These are phyloP conservation scores for Colletotrichum chlorophyti DNA, from an alignment of 2,329 filamentous ascomycete genomes.

Conservation along the genomic window DNA sequence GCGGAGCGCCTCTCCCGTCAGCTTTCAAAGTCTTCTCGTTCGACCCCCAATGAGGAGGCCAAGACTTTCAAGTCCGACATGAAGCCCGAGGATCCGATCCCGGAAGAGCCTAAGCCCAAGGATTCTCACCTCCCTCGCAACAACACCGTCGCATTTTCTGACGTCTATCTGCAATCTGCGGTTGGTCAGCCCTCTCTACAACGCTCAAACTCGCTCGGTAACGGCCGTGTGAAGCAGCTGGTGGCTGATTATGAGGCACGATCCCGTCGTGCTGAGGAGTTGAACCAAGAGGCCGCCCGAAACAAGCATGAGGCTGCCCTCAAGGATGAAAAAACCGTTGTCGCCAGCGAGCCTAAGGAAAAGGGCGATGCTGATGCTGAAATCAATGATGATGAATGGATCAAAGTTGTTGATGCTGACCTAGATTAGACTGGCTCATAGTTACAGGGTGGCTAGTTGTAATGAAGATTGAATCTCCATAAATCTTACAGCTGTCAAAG, in stretches of 20 bases:
- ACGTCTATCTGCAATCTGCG: not conserved
- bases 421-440: too few species aligned
- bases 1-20: not conserved
- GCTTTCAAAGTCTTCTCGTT: conserved; percentile 1
- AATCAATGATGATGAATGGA: too few species aligned
- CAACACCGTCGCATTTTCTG: not conserved
- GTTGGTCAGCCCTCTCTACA: not conserved
- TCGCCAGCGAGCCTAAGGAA: too few species aligned
- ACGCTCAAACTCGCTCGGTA: not conserved
- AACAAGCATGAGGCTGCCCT: not conserved
- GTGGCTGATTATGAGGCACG: conserved; percentile 13
- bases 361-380: too few species aligned
- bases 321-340: too few species aligned
- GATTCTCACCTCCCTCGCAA: not conserved
- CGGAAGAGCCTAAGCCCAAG: not conserved
- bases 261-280: not conserved
- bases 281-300: not conserved
- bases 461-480: too few species aligned
- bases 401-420: too few species aligned
- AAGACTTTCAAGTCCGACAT: not conserved
- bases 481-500: too few species aligned
- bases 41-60: not conserved
- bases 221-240: conserved; percentile 1
- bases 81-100: not conserved
- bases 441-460: too few species aligned